phyloP scores from a whole-genome alignment of 257 asterid species.

The Solanum tarijense region DNA sequence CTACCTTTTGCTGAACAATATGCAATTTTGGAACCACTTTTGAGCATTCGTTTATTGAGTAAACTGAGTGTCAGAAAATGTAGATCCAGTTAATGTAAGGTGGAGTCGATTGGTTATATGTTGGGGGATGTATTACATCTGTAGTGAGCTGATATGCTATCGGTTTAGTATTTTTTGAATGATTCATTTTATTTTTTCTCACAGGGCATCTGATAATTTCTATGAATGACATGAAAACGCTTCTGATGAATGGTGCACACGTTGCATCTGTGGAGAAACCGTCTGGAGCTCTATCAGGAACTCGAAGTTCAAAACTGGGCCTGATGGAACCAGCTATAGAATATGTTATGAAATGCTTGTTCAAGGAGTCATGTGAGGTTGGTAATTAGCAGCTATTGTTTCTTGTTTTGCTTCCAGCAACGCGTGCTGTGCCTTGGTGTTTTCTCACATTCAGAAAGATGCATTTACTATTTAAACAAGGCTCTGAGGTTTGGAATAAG shows the following conservation, averaged over 20 bases:
- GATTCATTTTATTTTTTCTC: slow-evolving; percentile 16
- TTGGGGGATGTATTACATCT: not conserved
- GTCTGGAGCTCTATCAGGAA: slow-evolving; percentile 27
- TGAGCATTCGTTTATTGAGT: not conserved
- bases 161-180: not conserved
- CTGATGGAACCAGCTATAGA: slow-evolving; percentile 72
- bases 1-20: not conserved
- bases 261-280: slow-evolving; percentile 25
- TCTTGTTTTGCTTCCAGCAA: slow-evolving; percentile 3
- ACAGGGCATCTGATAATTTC: slow-evolving; percentile 65
- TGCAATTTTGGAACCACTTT: not conserved
- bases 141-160: not conserved
- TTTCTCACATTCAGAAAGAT: not conserved
- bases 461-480: not conserved
- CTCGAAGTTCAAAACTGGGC: slow-evolving; percentile 30
- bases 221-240: slow-evolving; percentile 56
- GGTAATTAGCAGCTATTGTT: slow-evolving; percentile 13
- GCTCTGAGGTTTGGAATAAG: not conserved
- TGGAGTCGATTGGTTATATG: not conserved
- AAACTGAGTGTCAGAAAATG: not conserved
- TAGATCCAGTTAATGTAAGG: not conserved
- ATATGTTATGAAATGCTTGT: slow-evolving; percentile 48
- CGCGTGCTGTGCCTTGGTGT: not conserved
- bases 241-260: slow-evolving; percentile 25
- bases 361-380: slow-evolving; percentile 62